Evolutionary conservation across 176 grass and related monocot genomes (phyloP).

Genomic region (Paspalum vaginatum): DNA sequence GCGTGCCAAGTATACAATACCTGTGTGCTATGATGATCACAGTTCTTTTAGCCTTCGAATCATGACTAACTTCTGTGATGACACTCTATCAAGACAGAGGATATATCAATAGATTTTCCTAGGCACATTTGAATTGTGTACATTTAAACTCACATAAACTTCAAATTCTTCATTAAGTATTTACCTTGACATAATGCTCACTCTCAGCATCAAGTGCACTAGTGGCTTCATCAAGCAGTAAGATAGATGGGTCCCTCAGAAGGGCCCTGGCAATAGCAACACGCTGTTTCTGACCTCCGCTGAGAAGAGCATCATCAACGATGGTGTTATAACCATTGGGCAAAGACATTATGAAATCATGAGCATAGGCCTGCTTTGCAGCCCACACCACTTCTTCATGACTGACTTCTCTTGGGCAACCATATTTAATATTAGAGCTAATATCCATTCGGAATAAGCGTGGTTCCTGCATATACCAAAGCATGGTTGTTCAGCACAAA

Average conservation of each 20-base stretch:
- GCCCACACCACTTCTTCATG: constrained; percentile 84
- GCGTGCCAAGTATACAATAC: constrained; percentile 38
- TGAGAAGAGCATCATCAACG: constrained; percentile 87
- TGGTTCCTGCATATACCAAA: constrained; percentile 73
- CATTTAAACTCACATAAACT: background rate
- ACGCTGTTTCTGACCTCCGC: constrained; percentile 97
- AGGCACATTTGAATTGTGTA: constrained; percentile 7
- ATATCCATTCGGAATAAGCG: constrained; percentile 88
- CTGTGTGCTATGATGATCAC: constrained; percentile 97
- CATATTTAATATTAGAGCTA: constrained; percentile 89
- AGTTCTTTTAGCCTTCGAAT: constrained; percentile 63
- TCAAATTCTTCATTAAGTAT: constrained; percentile 16
- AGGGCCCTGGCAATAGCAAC: constrained; percentile 98
- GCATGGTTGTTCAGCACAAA: constrained; percentile 3
- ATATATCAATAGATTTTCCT: constrained; percentile 15
- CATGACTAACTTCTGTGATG: constrained; percentile 63
- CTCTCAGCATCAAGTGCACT: constrained; percentile 95
- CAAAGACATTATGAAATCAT: constrained; percentile 79
- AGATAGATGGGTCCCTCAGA: constrained; percentile 79
- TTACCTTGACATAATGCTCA: constrained; percentile 95
- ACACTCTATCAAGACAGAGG: constrained; percentile 56
- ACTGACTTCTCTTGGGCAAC: constrained; percentile 77
- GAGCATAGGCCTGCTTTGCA: constrained; percentile 92
- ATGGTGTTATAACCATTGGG: constrained; percentile 80
- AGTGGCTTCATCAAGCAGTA: constrained; percentile 96